These are phyloP conservation scores for Tuber brumale DNA, from an alignment of 495 filamentous ascomycete genomes.

Conservation along the genomic window DNA sequence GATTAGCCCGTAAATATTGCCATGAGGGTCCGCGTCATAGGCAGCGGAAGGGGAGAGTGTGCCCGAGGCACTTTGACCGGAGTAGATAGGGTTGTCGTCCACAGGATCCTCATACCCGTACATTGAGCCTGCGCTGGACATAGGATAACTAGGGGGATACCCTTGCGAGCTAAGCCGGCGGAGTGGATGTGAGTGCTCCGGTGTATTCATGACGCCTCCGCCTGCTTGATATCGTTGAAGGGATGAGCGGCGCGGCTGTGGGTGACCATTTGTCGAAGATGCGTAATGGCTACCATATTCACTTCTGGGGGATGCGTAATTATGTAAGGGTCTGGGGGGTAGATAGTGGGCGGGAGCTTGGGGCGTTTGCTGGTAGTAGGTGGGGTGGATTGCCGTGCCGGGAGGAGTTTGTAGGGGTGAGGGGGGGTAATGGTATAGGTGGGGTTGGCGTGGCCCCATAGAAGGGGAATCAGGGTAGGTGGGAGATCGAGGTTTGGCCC, in stretches of 20 bases:
- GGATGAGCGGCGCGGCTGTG: constrained; percentile 25
- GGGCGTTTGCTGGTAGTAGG: constrained; percentile 28
- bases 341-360: constrained; percentile 29
- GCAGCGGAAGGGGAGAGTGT: constrained; percentile 29
- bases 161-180: constrained; percentile 31
- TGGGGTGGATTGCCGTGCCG: constrained; percentile 23
- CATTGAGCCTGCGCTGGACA: constrained; percentile 25
- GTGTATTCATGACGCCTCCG: constrained; percentile 16
- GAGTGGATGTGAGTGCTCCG: constrained; percentile 7
- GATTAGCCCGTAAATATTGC: constrained; percentile 36
- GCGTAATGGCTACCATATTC: constrained; percentile 36
- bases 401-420: constrained; percentile 28
- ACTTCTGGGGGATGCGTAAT: constrained; percentile 24
- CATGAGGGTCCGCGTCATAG: constrained; percentile 33
- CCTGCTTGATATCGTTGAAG: constrained; percentile 30
- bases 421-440: constrained; percentile 30
- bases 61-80: constrained; percentile 10
- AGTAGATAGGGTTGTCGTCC: constrained; percentile 31
- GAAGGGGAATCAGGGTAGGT: constrained; percentile 24
- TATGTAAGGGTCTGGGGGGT: constrained; percentile 27
- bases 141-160: constrained; percentile 25
- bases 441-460: constrained; percentile 15
- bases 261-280: constrained; percentile 30
- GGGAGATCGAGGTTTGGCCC: constrained; percentile 21
- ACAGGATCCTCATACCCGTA: constrained; percentile 31